Base-by-base conservation (phyloP, 2,329 filamentous ascomycete species). In the Nemania sp. region DNA sequence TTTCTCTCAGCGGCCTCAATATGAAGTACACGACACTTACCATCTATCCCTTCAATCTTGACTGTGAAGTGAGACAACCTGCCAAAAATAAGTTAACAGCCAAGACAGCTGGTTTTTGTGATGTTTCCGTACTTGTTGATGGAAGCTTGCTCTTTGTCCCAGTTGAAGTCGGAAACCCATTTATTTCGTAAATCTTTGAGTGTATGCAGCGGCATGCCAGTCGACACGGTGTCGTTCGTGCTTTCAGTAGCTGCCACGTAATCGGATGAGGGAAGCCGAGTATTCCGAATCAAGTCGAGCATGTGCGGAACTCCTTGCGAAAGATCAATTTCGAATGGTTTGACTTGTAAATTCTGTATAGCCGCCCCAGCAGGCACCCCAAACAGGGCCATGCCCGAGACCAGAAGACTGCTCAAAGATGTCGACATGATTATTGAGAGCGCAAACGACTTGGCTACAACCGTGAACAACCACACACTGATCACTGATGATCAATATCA, bases 111-210 rank as follows among this genome's bases (percentile, higher is more conserved):
- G 4, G 2, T 21, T 11, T 17, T 43, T 35, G 10, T 1, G 18
- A 32, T 20, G 15, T 34, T 11, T 29, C 20, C 18, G 13, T 55
- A 59, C 57, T 50, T 37, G 40, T 59, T 59, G 3, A 59, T 54
- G 3, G 57, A 45, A 40, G 32, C 57, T 21, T 59, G 57, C 29
- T 59, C 57, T 12, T 54, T 17, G 12, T 59, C 57, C 57, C 57
- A 59, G 1, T 55, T 21, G 21, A 59, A 59, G 32, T 17, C 6
- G 29, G 37, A 46, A 1, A 40, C 10, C 57, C 57, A 59, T 55
- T 59, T 15, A 1, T 46, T 17, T 20, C 39, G 7, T 2, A 59
- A 50, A 10, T 39, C 39, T 12, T 55, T 34, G 17, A 59, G 57
- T 13, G 57, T 55, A 12, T 59, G 37, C 11, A 59, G 46, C 32